phyloP scores from a whole-genome alignment of 345 rosid species.

The Hibiscus syriacus region DNA sequence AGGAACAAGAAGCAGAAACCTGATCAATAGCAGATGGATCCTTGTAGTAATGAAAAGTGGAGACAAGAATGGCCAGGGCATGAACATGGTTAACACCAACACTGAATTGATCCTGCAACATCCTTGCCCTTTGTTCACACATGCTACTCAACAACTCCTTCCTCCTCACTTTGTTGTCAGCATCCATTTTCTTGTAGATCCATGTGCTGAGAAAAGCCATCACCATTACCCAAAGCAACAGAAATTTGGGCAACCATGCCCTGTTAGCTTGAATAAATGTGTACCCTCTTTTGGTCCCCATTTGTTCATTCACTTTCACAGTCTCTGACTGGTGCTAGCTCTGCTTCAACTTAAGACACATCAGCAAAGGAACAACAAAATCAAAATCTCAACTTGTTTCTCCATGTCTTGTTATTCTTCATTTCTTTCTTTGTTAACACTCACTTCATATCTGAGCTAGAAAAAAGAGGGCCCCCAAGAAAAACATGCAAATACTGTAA shows the following conservation, averaged over 20 bases:
- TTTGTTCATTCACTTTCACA: constrained; percentile 52
- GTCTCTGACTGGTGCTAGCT: constrained; percentile 48
- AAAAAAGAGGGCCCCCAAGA: too few relatives aligned
- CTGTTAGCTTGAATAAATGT: constrained; percentile 62
- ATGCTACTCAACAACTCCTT: constrained; percentile 66
- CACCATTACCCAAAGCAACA: constrained; percentile 47
- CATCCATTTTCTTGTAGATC: constrained; percentile 57
- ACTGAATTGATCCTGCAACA: constrained; percentile 93
- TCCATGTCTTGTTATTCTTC: constrained; percentile 12
- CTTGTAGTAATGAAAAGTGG: constrained; percentile 88
- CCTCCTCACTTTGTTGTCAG: constrained; percentile 52
- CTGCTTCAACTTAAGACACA: constrained; percentile 61
- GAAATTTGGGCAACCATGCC: constrained; percentile 52
- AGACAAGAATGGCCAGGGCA: constrained; percentile 89
- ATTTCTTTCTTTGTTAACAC: constrained; percentile 22
- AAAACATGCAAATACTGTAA: too few relatives aligned
- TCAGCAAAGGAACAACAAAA: constrained; percentile 16
- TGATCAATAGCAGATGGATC: constrained; percentile 95
- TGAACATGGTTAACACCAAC: constrained; percentile 98
- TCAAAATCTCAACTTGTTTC: constrained; percentile 17
- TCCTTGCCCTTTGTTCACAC: constrained; percentile 96
- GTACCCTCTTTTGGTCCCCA: constrained; percentile 53
- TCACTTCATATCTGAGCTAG: constrained; percentile 50
- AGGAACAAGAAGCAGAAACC: constrained; percentile 37
- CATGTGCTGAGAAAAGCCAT: constrained; percentile 33